Conservation (phyloP, 2,329 filamentous ascomycete genomes). For the Botryotinia globosa region DNA sequence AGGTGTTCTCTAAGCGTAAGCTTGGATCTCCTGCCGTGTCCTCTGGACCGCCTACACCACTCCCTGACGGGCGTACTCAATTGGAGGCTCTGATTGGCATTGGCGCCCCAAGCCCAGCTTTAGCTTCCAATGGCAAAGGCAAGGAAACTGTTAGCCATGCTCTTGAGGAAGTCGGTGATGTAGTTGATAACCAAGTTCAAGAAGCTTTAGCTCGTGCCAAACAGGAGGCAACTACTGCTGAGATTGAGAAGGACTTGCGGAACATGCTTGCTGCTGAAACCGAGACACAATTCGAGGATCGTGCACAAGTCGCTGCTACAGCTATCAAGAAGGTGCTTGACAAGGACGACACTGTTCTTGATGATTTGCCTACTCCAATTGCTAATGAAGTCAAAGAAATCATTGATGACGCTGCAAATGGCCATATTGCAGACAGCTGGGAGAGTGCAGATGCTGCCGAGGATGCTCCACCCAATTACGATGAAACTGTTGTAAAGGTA, state of each 20-base stretch:
- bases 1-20: conserved; percentile 33
- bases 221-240: conserved; percentile 48
- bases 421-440: conserved; percentile 77
- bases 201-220: conserved; percentile 53
- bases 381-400: conserved; percentile 57
- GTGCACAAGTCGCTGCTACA: conserved; percentile 47
- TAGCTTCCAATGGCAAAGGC: conserved; percentile 24
- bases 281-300: conserved; percentile 53
- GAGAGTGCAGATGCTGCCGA: conserved; percentile 77
- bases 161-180: conserved; percentile 27
- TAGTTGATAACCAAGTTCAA: conserved; percentile 16
- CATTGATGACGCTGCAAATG: conserved; percentile 53
- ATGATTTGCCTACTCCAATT: conserved; percentile 52
- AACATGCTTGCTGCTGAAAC: conserved; percentile 51
- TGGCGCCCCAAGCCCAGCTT: conserved; percentile 27
- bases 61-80: conserved; percentile 41
- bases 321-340: conserved; percentile 54
- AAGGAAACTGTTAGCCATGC: conserved; percentile 71
- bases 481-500: conserved; percentile 67
- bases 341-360: conserved; percentile 54
- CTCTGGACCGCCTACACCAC: conserved; percentile 32
- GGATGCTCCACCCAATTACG: conserved; percentile 59
- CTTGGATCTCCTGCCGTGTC: conserved; percentile 31
- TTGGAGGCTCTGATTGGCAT: conserved; percentile 38
- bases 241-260: conserved; percentile 49